Evolutionary conservation across 768 basidiomycete genomes (phyloP), one percentile per base, ranked within the genome.

Genomic region (Boletus rubescentipes): DNA sequence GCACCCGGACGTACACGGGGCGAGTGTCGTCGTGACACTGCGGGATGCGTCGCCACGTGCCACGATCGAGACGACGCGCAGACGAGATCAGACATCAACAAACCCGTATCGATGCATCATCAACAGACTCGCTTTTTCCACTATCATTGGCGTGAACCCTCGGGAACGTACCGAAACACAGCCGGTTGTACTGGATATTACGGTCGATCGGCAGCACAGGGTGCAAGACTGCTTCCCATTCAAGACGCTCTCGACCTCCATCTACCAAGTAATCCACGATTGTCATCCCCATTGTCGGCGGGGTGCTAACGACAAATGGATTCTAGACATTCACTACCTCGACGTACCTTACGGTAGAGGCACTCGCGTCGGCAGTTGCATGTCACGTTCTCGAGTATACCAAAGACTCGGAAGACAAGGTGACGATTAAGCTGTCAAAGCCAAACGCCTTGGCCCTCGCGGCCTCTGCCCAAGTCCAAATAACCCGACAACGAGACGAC

Each of bases 401-500:
- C 9, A 61, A 61, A 10, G 49, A 59, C 11, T 44, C 53, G 2
- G 40, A 59, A 0, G 61, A 66, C 34, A 43, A 51, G 4, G 75
- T 87, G 10, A 79, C 76, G 1, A 75, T 92, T 23, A 75, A 78
- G n/a, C 75, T 82, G 9, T 79, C 83, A 8, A 94, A 94, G 66
- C 87, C 89, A 11, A 79, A 78, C 31, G 91, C 90, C 0, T 67
- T 93, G 8, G 77, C 81, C 41, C 83, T 82, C 46, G 89, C 89
- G 1, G 72, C 71, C n/a, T 81, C 81, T 34, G 77, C 91, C 0
- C 82, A 84, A 58, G 76, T 93, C 23, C 75, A 81, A 53, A 78
- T 91, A 9, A 75, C 73, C 1, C 81, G 87, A 16, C 73, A 65
- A 2, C 66, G 62, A 23, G 46, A 51, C 4, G 75, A 81, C 57